Conservation (phyloP, 768 basidiomycete genomes). For the Boletus patriciae region DNA sequence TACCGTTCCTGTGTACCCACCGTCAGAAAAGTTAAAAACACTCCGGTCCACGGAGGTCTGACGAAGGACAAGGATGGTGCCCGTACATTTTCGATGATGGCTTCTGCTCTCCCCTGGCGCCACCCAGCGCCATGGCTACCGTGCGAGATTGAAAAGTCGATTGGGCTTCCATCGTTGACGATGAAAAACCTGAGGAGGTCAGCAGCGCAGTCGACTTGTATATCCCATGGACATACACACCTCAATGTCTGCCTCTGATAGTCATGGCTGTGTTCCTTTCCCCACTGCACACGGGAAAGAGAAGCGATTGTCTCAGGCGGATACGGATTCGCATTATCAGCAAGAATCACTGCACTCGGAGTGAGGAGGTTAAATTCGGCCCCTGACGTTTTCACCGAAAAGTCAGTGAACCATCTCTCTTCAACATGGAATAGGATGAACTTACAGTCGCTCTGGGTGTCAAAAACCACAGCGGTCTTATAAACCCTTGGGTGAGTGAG, state of each 20-base stretch:
- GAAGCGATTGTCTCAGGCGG: background rate
- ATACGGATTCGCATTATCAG: constrained; percentile 2
- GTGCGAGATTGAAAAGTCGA: constrained; percentile 6
- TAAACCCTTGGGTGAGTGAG: background rate
- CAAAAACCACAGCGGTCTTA: background rate
- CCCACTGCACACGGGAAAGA: background rate
- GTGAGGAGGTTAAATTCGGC: constrained; percentile 7
- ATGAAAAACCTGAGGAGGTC: background rate
- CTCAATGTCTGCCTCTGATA: constrained; percentile 1
- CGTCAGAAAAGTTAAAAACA: background rate
- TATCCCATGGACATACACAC: background rate
- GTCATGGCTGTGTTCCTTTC: constrained; percentile 1
- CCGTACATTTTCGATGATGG: background rate
- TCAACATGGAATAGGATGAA: background rate
- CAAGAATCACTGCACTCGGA: background rate
- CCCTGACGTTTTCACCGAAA: background rate
- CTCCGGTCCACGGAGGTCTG: too few relatives aligned
- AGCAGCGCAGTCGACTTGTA: background rate
- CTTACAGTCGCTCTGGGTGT: constrained; percentile 10
- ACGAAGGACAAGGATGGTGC: background rate
- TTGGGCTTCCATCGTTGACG: constrained; percentile 1
- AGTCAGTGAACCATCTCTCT: background rate
- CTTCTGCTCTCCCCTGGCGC: constrained; percentile 2
- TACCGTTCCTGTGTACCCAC: background rate
- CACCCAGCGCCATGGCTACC: background rate